These are phyloP conservation scores for Podospora conica DNA, from an alignment of 495 filamentous ascomycete genomes.

Conservation along the genomic window DNA sequence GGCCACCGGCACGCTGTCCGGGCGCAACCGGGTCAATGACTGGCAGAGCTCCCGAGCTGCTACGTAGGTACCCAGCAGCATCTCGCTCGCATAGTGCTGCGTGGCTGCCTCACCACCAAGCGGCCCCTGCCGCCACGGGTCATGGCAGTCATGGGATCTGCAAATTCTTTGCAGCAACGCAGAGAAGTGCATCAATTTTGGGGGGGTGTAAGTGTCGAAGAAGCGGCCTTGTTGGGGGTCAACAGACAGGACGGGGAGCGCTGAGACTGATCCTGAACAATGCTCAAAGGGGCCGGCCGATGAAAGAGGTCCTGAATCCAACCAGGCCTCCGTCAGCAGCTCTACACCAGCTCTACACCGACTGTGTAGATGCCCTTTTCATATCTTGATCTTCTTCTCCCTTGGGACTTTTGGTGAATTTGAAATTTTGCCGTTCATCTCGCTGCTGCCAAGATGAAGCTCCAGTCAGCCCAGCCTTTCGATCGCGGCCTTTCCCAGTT, in stretches of 20 bases:
- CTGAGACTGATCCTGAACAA: too few relatives aligned
- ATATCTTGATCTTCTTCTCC: background rate
- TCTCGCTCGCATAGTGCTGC: background rate
- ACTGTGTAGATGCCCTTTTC: background rate
- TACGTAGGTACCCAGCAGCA: background rate
- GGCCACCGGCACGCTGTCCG: background rate
- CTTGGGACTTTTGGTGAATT: background rate
- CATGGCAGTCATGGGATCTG: background rate
- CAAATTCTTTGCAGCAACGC: background rate
- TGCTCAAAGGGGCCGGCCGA: too few relatives aligned
- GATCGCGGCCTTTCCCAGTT: conserved; percentile 1
- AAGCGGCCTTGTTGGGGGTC: background rate
- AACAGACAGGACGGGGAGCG: background rate
- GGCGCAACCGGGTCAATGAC: background rate
- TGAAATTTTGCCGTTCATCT: background rate
- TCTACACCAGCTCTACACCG: background rate
- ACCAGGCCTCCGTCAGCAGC: background rate
- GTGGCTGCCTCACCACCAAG: background rate
- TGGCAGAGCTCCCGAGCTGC: background rate
- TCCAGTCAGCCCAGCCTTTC: conserved; percentile 6
- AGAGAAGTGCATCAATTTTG: background rate
- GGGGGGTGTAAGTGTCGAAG: background rate
- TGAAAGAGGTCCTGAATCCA: too few relatives aligned
- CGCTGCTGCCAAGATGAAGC: background rate
- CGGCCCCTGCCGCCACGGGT: background rate